Base-by-base conservation (phyloP, 2,329 filamentous ascomycete species). In the Albophoma yamanashiensis region DNA sequence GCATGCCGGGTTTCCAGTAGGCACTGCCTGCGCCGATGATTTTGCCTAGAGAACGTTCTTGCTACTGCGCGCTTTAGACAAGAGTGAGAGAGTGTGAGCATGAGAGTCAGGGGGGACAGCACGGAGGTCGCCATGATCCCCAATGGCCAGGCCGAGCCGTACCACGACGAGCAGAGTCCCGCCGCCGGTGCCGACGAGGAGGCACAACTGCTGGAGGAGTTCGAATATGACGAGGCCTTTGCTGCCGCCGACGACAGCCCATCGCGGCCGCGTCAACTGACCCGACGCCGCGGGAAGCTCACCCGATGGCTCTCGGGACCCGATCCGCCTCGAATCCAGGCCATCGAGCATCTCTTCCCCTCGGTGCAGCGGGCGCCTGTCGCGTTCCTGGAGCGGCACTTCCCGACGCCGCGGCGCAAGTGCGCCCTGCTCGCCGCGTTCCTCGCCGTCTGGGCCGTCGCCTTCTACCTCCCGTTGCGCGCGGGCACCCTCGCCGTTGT, bases 391-490 rank as follows among this genome's bases (percentile, higher is more conserved):
- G 50, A 36, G 17, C 50, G 31, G 31, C 50, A 15, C 50, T 9
- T 9, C 27, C 31, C 50, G 31, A 53, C 50, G 7, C 50, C 17
- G 17, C 17, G 31, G 27, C 50, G 50, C 31, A 36, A 22, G 50
- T 17, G n/a, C 27, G 31, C 5, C 9, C 75, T 89, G 7, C 75
- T 89, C 57, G 71, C 84, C 52, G 73, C 78, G 43, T 88, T 86
- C 64, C 82, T 89, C 57, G 78, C 81, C 36, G 72, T 82, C 58
- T 94, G 89, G 90, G 72, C 91, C 20, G 69, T 89, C 56, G 80
- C 82, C 0, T 93, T 92, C 71, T 79, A 82, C 31, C 70, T 91
- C 50, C 82, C 92, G 25, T 81, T 89, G 72, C 82, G 86, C 66
- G 78, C 82, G 61, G 87, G 87, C 59, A 81, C 83, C 6, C 67